Evolutionary conservation across 140 eudicot species (phyloP).

Genomic region (Cichorium intybus): DNA sequence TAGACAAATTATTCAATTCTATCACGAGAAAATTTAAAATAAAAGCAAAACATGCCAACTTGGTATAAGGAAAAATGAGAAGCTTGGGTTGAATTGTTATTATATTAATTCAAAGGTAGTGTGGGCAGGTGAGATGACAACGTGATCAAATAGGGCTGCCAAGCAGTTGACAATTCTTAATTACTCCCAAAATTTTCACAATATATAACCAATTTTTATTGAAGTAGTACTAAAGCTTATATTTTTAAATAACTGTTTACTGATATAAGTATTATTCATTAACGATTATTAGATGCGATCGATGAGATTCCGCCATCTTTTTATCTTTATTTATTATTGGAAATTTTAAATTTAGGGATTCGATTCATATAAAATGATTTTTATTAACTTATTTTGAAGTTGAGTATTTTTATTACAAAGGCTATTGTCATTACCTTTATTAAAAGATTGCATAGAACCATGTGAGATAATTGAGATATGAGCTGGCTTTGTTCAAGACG

Average conservation of each 20-base stretch:
- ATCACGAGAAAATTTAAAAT: background rate
- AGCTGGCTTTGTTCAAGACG: background rate
- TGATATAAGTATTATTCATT: too few species aligned
- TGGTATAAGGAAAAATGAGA: background rate
- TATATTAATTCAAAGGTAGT: constrained; percentile 4
- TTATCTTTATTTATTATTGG: background rate
- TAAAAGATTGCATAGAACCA: background rate
- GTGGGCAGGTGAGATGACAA: constrained; percentile 16
- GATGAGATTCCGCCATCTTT: background rate
- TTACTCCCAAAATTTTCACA: background rate
- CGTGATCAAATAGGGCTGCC: constrained; percentile 21
- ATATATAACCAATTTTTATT: too few species aligned
- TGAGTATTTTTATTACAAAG: background rate
- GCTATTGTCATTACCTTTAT: background rate
- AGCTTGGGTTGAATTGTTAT: background rate
- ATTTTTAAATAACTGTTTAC: too few species aligned
- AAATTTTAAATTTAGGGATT: background rate
- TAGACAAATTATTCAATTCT: background rate
- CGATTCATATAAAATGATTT: background rate
- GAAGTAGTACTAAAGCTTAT: background rate
- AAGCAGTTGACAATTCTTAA: background rate
- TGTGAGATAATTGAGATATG: background rate
- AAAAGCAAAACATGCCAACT: background rate
- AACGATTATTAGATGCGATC: background rate
- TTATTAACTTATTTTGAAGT: background rate